These are phyloP conservation scores for Monosporozyma aerobia DNA, from an alignment of 805 yeast genomes.

Conservation along the genomic window DNA sequence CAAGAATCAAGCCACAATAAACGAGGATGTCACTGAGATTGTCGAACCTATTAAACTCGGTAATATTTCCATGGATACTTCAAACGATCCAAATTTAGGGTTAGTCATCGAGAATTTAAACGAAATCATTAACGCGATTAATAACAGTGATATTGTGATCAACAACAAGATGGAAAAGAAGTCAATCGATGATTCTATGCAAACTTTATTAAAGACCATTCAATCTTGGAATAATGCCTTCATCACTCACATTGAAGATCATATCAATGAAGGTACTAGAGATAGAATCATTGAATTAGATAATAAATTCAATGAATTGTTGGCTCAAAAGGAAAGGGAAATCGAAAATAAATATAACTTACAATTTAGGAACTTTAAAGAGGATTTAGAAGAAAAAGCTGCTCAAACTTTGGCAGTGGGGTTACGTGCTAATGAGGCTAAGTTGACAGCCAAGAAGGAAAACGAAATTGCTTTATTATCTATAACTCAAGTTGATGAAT, in stretches of 20 bases:
- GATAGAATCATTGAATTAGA: conserved; percentile 16
- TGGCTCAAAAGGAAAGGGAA: conserved; percentile 40
- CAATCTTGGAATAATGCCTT: conserved; percentile 11
- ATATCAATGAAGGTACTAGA: conserved; percentile 11
- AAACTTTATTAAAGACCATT: conserved; percentile 10
- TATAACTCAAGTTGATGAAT: conserved; percentile 58
- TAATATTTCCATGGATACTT: not conserved
- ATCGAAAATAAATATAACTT: conserved; percentile 47
- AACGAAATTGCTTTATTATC: conserved; percentile 63
- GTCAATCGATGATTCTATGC: conserved; percentile 17
- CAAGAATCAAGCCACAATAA: not conserved
- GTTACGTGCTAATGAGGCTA: conserved; percentile 55
- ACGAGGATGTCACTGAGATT: not conserved
- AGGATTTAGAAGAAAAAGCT: conserved; percentile 50
- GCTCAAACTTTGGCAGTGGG: conserved; percentile 51
- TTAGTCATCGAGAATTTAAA: conserved; percentile 27
- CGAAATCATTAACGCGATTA: conserved; percentile 29
- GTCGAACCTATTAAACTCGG: not conserved
- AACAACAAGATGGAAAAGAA: conserved; percentile 20
- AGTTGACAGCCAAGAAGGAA: conserved; percentile 60
- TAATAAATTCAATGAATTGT: conserved; percentile 14
- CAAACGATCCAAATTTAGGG: not conserved
- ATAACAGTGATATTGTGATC: conserved; percentile 7
- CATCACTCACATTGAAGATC: conserved; percentile 9
- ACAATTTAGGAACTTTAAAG: conserved; percentile 47